Percentiles rank a stretch among this genome's conserved stretches.
These are phyloP conservation scores for Globisporangium lucens DNA, from an alignment of 352 stramenopile species.

Conservation along the genomic window DNA sequence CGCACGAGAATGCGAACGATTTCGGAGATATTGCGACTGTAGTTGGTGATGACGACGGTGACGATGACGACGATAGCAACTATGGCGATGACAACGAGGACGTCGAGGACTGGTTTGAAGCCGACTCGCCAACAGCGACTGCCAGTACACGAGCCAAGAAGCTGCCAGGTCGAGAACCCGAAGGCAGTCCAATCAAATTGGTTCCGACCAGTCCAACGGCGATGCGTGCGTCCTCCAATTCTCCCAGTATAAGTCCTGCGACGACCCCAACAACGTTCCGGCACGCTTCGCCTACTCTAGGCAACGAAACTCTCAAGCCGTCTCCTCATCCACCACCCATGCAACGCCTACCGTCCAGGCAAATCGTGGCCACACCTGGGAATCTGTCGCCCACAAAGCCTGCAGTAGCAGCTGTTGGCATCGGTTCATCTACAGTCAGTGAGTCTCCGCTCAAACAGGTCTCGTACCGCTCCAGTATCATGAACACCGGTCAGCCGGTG, in stretches of 20 bases:
- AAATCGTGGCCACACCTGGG: constrained; percentile 10
- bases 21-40: constrained; percentile 23
- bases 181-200: background rate
- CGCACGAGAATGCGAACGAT: constrained; percentile 33
- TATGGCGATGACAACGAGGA: constrained; percentile 32
- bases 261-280: constrained; percentile 11
- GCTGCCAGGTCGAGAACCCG: background rate
- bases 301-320: background rate
- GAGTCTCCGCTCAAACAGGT: constrained; percentile 31
- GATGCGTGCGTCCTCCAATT: background rate
- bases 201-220: background rate
- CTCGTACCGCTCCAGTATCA: constrained; percentile 52
- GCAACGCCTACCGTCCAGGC: constrained; percentile 22
- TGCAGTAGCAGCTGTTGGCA: constrained; percentile 2
- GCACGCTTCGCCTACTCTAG: background rate
- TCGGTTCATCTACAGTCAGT: constrained; percentile 12
- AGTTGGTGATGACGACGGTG: constrained; percentile 19
- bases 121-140: constrained; percentile 4
- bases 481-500: constrained; percentile 29
- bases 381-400: constrained; percentile 43
- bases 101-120: constrained; percentile 58
- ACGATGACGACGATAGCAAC: constrained; percentile 27
- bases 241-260: background rate
- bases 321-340: constrained; percentile 21
- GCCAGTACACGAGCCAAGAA: constrained; percentile 6